phyloP scores from a whole-genome alignment of 1,284 basidiomycete species.

The Malassezia equina region DNA sequence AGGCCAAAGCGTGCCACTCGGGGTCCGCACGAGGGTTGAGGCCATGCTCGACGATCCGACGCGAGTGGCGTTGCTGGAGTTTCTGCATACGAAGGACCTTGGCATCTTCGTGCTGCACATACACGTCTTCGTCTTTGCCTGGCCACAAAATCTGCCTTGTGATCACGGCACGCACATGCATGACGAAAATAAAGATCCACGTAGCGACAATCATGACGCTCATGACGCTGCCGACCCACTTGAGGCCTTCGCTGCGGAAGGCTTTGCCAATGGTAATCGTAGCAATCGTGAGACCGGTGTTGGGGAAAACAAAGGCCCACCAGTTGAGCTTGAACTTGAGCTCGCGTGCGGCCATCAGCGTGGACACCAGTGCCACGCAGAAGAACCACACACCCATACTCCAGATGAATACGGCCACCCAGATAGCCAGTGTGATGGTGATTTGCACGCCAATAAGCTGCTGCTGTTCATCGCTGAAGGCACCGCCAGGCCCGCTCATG shows the following conservation, averaged over 20 bases:
- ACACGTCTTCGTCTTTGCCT: slow-evolving; percentile 23
- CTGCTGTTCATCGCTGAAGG: background rate
- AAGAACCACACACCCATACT: slow-evolving; percentile 20
- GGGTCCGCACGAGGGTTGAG: background rate
- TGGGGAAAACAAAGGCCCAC: slow-evolving; percentile 26
- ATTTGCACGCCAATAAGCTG: background rate
- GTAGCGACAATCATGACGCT: slow-evolving; percentile 12
- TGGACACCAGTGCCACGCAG: slow-evolving; percentile 11
- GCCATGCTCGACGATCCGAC: background rate
- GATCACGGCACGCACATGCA: slow-evolving; percentile 12
- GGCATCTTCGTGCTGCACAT: slow-evolving; percentile 17
- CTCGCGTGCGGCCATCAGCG: slow-evolving; percentile 7
- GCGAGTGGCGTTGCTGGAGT: background rate
- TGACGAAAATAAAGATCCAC: slow-evolving; percentile 9
- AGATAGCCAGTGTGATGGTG: slow-evolving; percentile 6
- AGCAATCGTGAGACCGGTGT: slow-evolving; percentile 16
- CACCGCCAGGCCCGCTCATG: background rate
- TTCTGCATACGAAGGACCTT: background rate
- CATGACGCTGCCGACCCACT: slow-evolving; percentile 4
- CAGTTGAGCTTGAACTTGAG: slow-evolving; percentile 22
- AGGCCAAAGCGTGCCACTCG: background rate
- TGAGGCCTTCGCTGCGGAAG: slow-evolving; percentile 4
- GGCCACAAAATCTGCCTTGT: slow-evolving; percentile 11
- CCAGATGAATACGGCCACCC: slow-evolving; percentile 17
- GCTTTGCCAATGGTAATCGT: slow-evolving; percentile 13